Conservation (phyloP, 2,329 filamentous ascomycete species). For the Phyllosticta paracitricarpa region DNA sequence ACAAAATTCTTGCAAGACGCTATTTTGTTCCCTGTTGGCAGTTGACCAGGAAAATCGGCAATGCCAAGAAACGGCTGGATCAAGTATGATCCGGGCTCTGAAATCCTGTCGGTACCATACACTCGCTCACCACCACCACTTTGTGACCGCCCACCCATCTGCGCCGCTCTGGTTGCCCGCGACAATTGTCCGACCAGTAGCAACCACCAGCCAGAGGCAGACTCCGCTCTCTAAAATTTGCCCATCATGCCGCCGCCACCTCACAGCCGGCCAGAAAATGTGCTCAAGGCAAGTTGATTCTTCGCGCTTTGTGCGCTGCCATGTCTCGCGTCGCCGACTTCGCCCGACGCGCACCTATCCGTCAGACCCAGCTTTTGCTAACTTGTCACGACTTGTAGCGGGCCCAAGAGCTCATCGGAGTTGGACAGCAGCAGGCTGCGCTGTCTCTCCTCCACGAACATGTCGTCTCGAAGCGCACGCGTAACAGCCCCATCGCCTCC, state of each 20-base stretch:
- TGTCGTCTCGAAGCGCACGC: slow-evolving; percentile 95
- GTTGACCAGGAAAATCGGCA: no score
- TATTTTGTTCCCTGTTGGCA: no score
- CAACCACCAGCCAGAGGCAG: slow-evolving; percentile 11
- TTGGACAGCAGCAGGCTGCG: slow-evolving; percentile 85
- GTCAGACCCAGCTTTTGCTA: slow-evolving; percentile 5
- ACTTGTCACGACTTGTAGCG: slow-evolving; percentile 40
- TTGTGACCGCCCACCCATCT: not conserved
- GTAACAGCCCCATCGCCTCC: slow-evolving; percentile 91
- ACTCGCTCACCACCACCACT: not conserved
- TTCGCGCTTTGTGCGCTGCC: slow-evolving; percentile 8
- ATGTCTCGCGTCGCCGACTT: slow-evolving; percentile 15
- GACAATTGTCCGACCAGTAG: slow-evolving; percentile 4
- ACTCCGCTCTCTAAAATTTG: slow-evolving; percentile 14
- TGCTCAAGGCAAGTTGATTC: slow-evolving; percentile 55
- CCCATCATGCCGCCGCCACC: slow-evolving; percentile 81
- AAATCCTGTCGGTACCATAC: not conserved
- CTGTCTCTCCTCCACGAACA: slow-evolving; percentile 96
- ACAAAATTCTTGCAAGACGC: no score
- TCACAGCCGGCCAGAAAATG: slow-evolving; percentile 98
- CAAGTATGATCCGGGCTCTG: not conserved
- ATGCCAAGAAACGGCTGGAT: not conserved
- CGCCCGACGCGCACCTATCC: not conserved
- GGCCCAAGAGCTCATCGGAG: slow-evolving; percentile 96
- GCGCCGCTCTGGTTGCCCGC: slow-evolving; percentile 11